Conservation (phyloP, 371 early-diverging fungal species). For the Rhizopus microsporus region DNA sequence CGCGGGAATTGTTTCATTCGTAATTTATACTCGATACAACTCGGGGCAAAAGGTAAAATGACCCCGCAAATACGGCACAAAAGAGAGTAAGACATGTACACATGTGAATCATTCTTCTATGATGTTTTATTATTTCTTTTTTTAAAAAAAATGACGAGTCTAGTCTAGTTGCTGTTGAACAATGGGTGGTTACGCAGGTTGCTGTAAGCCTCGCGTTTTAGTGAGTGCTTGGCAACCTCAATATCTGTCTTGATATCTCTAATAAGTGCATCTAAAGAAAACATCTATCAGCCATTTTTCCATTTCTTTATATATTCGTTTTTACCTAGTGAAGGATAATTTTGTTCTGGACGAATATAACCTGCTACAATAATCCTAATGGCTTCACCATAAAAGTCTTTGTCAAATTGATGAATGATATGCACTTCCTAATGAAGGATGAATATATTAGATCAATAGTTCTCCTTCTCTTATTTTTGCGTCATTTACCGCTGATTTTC, state of each 20-base stretch:
- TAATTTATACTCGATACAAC: not conserved
- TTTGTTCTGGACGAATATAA: constrained; percentile 88
- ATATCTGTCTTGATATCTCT: constrained; percentile 92
- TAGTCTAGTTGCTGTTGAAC: not conserved
- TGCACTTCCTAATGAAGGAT: constrained; percentile 83
- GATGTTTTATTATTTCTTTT: no score
- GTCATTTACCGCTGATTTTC: constrained; percentile 78
- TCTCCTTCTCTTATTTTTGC: not conserved
- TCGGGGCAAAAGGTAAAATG: not conserved
- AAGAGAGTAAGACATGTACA: no score
- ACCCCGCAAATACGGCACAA: no score
- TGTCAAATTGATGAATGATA: constrained; percentile 81
- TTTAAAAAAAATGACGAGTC: no score
- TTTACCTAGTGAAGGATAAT: constrained; percentile 85
- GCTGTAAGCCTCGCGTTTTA: constrained; percentile 55
- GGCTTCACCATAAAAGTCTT: constrained; percentile 91
- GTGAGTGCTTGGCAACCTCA: constrained; percentile 71
- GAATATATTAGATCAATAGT: not conserved
- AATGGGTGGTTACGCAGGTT: not conserved
- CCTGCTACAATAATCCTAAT: constrained; percentile 86
- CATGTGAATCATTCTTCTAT: no score
- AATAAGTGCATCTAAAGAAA: constrained; percentile 1
- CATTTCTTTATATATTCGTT: not conserved
- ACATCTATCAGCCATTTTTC: not conserved
- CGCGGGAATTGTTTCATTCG: not conserved